Evolutionary conservation across 352 stramenopile species (phyloP).

Genomic region (Globisporangium yorkense): DNA sequence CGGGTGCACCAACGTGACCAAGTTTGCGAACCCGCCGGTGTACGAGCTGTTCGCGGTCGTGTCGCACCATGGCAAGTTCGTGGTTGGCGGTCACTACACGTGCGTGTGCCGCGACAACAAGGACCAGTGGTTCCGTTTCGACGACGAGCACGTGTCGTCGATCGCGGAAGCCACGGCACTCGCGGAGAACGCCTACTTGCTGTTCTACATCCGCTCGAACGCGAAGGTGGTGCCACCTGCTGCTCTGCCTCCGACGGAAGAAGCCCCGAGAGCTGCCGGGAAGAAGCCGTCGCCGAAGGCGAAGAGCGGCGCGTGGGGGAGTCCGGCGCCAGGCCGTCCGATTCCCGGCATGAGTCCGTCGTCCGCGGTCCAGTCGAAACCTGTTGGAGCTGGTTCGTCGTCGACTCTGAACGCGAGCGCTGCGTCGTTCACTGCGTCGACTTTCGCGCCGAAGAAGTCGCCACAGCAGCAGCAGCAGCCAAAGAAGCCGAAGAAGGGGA

Average conservation of each 20-base stretch:
- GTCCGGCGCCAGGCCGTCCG: background rate
- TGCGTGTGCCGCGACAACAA: constrained; percentile 83
- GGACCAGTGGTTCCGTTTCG: constrained; percentile 82
- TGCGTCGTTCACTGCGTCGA: background rate
- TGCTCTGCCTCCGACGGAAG: background rate
- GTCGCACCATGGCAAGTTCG: constrained; percentile 73
- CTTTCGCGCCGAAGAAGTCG: background rate
- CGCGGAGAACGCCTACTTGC: constrained; percentile 69
- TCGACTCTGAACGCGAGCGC: background rate
- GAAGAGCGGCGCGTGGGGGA: background rate
- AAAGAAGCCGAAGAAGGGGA: background rate
- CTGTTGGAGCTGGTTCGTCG: background rate
- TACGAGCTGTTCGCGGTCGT: constrained; percentile 85
- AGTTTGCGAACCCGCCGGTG: constrained; percentile 36
- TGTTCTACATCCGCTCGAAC: constrained; percentile 77
- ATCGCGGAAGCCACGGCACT: constrained; percentile 67
- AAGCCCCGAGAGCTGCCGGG: background rate
- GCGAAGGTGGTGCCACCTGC: constrained; percentile 2
- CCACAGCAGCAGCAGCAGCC: background rate
- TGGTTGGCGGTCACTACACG: constrained; percentile 81
- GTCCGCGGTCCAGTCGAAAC: background rate
- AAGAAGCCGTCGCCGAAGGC: constrained; percentile 1
- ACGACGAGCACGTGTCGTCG: constrained; percentile 77
- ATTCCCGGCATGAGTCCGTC: background rate
- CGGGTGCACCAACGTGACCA: constrained; percentile 13